Base-by-base conservation (phyloP, 2,329 filamentous ascomycete genomes). In the Colletotrichum sidae region DNA sequence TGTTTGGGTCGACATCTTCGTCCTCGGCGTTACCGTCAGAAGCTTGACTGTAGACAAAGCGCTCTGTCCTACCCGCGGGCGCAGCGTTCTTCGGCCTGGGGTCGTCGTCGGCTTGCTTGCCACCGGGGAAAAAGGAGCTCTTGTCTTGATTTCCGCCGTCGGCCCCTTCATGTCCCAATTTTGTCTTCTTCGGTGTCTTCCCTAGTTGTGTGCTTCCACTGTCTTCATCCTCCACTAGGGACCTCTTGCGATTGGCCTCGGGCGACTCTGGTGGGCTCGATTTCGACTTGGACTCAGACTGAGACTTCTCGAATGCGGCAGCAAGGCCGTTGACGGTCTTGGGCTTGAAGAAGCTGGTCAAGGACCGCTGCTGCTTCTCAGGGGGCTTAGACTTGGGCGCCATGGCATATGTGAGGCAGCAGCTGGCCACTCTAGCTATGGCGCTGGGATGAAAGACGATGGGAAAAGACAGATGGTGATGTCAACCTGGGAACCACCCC, bases 301-400 rank as follows among this genome's bases (percentile, higher is more conserved):
- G 72, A 53, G 77, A 70, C 60, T 78, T 77, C 67, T 74, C 70
- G 60, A 77, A 74, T 50, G 74, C 72, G 41, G 78, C 73, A n/a
- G 76, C 72, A 33, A 81, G 71, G 62, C 80, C 81, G 75, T 84
- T 85, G 73, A 79, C 75, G 11, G 86, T 80, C 68, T 86, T 90
- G 12, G 88, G 88, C 1, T 88, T 86, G 75, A 97, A 97, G 79
- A 97, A 97, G 74, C 89, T 94, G 3, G 93, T 96, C 67, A 97
- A 90, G 1, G 93, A 92, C 70, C 90, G 87, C 74, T 97, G 93
- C 72, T 90, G 92, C 77, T 91, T 92, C 59, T 76, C 79, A 35
- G 78, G 70, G 0, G 79, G 69, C 55, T 81, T 82, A 4, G 60
- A 51, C 7, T 67, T 65, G 2, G 64, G 64, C 45, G 60, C 60